Evolutionary conservation across 768 basidiomycete species (phyloP).

Genomic region (Clitopilus hobsonii): DNA sequence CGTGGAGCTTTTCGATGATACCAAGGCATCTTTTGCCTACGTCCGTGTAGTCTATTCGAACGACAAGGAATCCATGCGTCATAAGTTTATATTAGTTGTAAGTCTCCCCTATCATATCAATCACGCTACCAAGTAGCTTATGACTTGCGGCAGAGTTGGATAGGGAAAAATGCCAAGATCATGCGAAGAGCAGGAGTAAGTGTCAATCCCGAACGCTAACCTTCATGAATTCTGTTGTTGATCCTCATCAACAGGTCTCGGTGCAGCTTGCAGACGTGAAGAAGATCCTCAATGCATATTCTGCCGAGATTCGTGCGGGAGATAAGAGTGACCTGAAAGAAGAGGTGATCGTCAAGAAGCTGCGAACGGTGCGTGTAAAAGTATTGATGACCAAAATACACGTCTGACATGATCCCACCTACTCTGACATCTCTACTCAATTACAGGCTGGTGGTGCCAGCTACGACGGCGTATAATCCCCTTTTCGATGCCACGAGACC

Average conservation of each 20-base stretch:
- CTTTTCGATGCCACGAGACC: not conserved
- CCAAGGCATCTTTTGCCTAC: constrained; percentile 81
- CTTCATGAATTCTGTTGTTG: constrained; percentile 17
- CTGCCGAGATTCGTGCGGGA: constrained; percentile 84
- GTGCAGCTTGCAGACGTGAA: constrained; percentile 91
- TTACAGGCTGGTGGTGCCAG: constrained; percentile 80
- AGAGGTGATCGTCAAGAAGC: constrained; percentile 74
- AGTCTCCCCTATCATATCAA: constrained; percentile 14
- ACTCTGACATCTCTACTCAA: constrained; percentile 8
- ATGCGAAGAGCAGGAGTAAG: constrained; percentile 90
- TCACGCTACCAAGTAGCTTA: constrained; percentile 13
- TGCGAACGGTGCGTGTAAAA: constrained; percentile 62
- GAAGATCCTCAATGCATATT: constrained; percentile 66
- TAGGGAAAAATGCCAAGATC: constrained; percentile 76
- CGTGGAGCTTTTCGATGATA: constrained; percentile 61
- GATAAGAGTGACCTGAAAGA: constrained; percentile 84
- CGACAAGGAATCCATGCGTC: constrained; percentile 80
- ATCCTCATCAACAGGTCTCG: constrained; percentile 62
- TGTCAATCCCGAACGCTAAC: constrained; percentile 9
- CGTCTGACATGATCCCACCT: not conserved
- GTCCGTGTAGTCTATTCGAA: constrained; percentile 80
- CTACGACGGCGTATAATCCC: constrained; percentile 72
- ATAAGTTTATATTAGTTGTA: constrained; percentile 83
- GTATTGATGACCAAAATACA: not conserved
- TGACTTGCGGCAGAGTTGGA: constrained; percentile 53